Percentiles rank a stretch among this genome's conserved stretches.
Evolutionary conservation across 164 flowering plant species (phyloP).

Genomic region (Vitis amurensis): DNA sequence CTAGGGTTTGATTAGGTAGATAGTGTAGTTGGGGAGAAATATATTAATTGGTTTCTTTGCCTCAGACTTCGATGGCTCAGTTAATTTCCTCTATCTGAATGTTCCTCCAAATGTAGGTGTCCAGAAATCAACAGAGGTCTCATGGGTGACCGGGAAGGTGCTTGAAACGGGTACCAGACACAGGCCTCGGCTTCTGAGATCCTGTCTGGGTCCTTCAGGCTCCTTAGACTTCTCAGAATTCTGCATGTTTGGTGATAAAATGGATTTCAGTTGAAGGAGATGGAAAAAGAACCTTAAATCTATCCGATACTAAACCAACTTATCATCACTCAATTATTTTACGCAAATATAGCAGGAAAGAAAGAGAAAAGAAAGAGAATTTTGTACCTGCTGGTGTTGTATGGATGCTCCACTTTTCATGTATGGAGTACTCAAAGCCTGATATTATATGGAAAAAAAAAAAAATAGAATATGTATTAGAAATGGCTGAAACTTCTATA

Average conservation of each 20-base stretch:
- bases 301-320: not conserved
- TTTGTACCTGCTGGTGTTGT: slow-evolving; percentile 56
- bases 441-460: slow-evolving; percentile 12
- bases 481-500: not conserved
- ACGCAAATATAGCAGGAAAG: not conserved
- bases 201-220: slow-evolving; percentile 48
- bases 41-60: not conserved
- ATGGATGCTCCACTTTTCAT: slow-evolving; percentile 66
- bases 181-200: slow-evolving; percentile 68
- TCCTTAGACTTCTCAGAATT: slow-evolving; percentile 46
- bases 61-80: not conserved
- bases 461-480: not conserved
- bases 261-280: not conserved
- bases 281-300: not conserved
- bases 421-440: slow-evolving; percentile 69
- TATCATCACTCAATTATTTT: too few relatives aligned
- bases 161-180: slow-evolving; percentile 75
- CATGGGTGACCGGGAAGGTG: slow-evolving; percentile 62
- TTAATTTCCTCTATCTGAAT: slow-evolving; percentile 39
- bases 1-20: slow-evolving; percentile 25
- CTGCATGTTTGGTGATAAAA: slow-evolving; percentile 22
- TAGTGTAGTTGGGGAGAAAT: not conserved
- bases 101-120: slow-evolving; percentile 75
- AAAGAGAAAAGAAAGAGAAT: not conserved
- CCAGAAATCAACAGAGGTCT: slow-evolving; percentile 66